Percentiles rank a stretch among this genome's conserved stretches.
Conservation (phyloP, 345 rosid genomes). For the Anastatica hierochuntica region DNA sequence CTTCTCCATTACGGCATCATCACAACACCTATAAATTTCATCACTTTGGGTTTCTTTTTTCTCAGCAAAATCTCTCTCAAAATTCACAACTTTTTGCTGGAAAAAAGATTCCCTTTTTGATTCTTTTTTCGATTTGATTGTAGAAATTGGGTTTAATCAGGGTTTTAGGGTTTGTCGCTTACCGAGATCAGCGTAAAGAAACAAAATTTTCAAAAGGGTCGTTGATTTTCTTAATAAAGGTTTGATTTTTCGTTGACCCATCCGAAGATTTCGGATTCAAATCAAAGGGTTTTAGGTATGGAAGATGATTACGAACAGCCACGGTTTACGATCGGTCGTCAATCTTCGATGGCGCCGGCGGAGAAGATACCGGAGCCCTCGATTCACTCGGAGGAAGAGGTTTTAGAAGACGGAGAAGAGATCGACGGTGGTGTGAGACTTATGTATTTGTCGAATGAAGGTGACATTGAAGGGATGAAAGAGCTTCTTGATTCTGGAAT, state of each 20-base stretch:
- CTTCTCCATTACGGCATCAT: slow-evolving; percentile 21
- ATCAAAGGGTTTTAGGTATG: slow-evolving; percentile 28
- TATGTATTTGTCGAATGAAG: slow-evolving; percentile 65
- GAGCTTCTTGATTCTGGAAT: slow-evolving; percentile 59
- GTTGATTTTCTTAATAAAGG: no score
- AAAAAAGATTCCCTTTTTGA: background rate
- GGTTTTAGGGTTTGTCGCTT: no score
- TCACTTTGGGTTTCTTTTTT: background rate
- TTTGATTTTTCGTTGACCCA: slow-evolving; percentile 10
- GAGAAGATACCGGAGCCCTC: slow-evolving; percentile 31
- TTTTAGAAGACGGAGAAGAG: slow-evolving; percentile 32
- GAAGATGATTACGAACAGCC: slow-evolving; percentile 37
- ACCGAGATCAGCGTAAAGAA: no score
- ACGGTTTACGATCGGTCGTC: slow-evolving; percentile 48
- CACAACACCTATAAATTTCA: slow-evolving; percentile 12
- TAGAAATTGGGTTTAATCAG: background rate
- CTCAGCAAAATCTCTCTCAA: no score
- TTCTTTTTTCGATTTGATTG: slow-evolving; percentile 2
- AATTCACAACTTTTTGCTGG: background rate
- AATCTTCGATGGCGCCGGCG: slow-evolving; percentile 69
- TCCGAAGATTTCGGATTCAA: background rate
- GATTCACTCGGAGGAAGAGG: slow-evolving; percentile 29
- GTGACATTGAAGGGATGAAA: slow-evolving; percentile 60
- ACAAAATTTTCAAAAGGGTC: no score
- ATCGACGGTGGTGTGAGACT: slow-evolving; percentile 49